Evolutionary conservation across 768 basidiomycete genomes (phyloP), one percentile per base, ranked within the genome.

Genomic region (Boletus rex-veris): DNA sequence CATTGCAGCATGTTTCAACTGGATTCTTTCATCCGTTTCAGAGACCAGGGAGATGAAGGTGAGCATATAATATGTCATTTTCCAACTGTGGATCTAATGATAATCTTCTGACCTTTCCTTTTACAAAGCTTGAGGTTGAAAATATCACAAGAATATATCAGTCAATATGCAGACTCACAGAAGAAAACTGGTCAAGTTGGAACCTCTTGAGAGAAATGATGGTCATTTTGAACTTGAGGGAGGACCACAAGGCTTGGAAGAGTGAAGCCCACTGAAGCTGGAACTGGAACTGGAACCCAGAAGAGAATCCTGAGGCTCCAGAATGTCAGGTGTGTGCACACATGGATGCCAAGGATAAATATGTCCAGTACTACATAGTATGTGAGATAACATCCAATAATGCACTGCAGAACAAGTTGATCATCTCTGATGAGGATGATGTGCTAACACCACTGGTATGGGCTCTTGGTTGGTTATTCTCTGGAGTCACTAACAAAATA

Each of bases 1-100:
- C 7, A 3, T 36, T 0, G n/a, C 35, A 0, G 46, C 57, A 3
- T 58, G 33, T 16, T 54, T 49, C 1, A 26, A 54, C 10, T 57
- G 56, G 52, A 3, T 53, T 2, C 1, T 53, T 0, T 9, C 2
- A 0, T 31, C 11, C 8, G 0, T 41, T 7, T 9, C 5, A 9
- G 12, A 40, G 4, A 40, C 5, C 3, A 15, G 4, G 15, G 11
- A 19, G 0, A 26, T n/a, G 0, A 8, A 8, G 0, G 45, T 46
- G 7, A 45, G 14, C 3, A 18, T 4, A 1, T 33, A 2, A 33
- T 11, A 12, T 3, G n/a, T 1, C 1, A 3, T n/a, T 14, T 38
- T 26, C 12, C 2, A 26, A 3, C 8, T 14, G 12, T 31, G 1
- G 1, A 19, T 16, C 3, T 0, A 4, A 3, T 16, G 1, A 38